These are phyloP conservation scores for Xylaria sp. DNA, from an alignment of 2,329 filamentous ascomycete genomes.

Conservation along the genomic window DNA sequence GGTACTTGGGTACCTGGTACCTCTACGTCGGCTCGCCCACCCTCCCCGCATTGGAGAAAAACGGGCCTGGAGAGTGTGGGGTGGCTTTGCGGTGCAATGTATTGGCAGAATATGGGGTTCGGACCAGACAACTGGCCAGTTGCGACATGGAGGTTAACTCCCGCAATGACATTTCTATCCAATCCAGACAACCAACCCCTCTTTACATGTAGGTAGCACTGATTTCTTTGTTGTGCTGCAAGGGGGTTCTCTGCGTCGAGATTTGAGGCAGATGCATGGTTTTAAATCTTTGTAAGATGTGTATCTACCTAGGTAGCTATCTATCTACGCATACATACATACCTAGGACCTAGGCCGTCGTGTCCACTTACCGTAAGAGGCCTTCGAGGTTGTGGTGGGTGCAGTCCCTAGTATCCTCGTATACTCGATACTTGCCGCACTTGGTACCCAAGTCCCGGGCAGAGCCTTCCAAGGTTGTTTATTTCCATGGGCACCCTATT, in stretches of 20 bases:
- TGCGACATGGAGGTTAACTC: constrained; percentile 12
- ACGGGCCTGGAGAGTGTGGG: constrained; percentile 27
- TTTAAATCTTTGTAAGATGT: not conserved
- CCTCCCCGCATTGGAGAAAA: constrained; percentile 20
- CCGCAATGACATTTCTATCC: constrained; percentile 12
- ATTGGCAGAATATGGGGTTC: constrained; percentile 11
- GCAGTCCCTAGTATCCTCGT: too few species aligned
- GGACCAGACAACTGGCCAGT: constrained; percentile 17
- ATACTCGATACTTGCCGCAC: not conserved
- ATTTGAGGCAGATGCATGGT: not conserved
- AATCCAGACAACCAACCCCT: constrained; percentile 18
- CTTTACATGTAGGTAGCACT: constrained; percentile 2
- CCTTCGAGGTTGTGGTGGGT: not conserved
- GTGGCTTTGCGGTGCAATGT: constrained; percentile 12
- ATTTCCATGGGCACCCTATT: not conserved
- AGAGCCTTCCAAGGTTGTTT: not conserved
- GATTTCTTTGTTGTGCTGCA: not conserved
- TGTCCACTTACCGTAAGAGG: not conserved
- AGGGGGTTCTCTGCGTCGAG: not conserved
- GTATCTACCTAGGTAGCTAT: not conserved
- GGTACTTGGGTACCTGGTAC: not conserved
- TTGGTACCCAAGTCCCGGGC: constrained; percentile 7
- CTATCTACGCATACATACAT: too few species aligned
- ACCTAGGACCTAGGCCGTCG: not conserved
- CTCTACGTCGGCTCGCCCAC: not conserved